Percentiles rank a stretch among this genome's conserved stretches.
Conservation (phyloP, 2,329 filamentous ascomycete species). For the Microsporum canis region DNA sequence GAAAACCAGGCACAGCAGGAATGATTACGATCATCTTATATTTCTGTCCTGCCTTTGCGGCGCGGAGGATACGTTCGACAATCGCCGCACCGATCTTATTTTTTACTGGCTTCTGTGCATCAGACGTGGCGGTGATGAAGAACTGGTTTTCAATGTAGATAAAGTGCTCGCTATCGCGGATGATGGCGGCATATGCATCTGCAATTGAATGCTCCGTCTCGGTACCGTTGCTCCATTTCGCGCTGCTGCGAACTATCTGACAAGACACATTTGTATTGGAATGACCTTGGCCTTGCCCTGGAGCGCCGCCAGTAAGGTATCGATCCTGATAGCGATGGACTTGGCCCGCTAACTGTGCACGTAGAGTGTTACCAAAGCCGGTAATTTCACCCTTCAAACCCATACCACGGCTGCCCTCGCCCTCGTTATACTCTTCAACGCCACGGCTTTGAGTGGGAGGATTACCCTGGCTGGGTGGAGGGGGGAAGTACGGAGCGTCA, state of each 20-base stretch:
- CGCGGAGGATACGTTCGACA: conserved; percentile 75
- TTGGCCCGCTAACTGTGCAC: conserved; percentile 32
- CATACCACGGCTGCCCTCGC: conserved; percentile 25
- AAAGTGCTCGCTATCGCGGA: conserved; percentile 67
- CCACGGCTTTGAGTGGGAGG: conserved; percentile 26
- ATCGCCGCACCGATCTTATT: conserved; percentile 84
- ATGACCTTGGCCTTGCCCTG: conserved; percentile 16
- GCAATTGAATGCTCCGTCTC: conserved; percentile 66
- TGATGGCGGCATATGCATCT: conserved; percentile 76
- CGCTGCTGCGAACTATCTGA: conserved; percentile 84
- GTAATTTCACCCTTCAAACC: conserved; percentile 30
- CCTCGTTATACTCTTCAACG: conserved; percentile 25
- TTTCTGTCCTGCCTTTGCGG: conserved; percentile 70
- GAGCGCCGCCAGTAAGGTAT: conserved; percentile 14
- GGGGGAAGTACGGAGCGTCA: conserved; percentile 30
- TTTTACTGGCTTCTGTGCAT: conserved; percentile 62
- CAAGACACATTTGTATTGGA: conserved; percentile 28
- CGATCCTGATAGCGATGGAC: conserved; percentile 36
- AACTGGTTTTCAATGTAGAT: conserved; percentile 99
- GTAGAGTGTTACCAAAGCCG: conserved; percentile 29
- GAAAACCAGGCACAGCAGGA: conserved; percentile 85
- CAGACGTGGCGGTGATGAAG: conserved; percentile 88
- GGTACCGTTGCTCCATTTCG: conserved; percentile 51
- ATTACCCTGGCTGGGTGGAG: conserved; percentile 29
- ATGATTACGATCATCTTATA: conserved; percentile 87